Evolutionary conservation across 2,329 filamentous ascomycete species (phyloP), one percentile per base, ranked within the genome.

Genomic region (Pseudogymnoascus sp.): DNA sequence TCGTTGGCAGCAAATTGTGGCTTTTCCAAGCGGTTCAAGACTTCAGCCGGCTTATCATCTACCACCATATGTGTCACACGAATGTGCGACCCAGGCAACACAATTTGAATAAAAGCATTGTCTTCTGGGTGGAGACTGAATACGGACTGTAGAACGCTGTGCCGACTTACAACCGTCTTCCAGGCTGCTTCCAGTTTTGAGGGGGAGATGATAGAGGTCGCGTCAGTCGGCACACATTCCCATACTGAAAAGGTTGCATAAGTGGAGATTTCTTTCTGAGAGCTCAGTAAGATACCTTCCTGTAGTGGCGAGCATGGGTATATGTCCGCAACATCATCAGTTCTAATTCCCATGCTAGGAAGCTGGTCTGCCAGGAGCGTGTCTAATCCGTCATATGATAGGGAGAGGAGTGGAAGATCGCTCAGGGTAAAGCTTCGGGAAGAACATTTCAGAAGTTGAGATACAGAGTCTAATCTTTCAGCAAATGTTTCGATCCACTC

Each of bases 331-430:
- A 73, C 64, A 10, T 76, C 64, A 25, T 72, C 71, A 4, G 48
- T 29, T 9, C 15, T 51, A 17, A 61, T 27, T 12, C 60, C 60
- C 27, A 61, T 61, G 17, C 27, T 55, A 29, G 42, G 60, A 36
- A 61, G 41, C 2, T 38, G 21, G 12, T 48, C 31, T 10, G 10
- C 36, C 17, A 48, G 21, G 21, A 81, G 63, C 5, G 66, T 72
- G 0, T 76, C 66, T 39, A 82, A 72, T 7, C 71, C 71, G 0
- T 74, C 65, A 41, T 81, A 79, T 0, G 72, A 75, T 62, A 79
- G 68, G 1, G 75, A 73, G 4, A 81, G 70, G 42, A 82, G 72
- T 0, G 77, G 75, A 60, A 76, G 79, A 33, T 79, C 78, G 62
- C 74, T 77, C 7, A 78, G 62, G 0, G 78, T 80, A 36, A 38